phyloP scores from a whole-genome alignment of 2,329 filamentous ascomycete genomes.

The Xylaria polymorpha region DNA sequence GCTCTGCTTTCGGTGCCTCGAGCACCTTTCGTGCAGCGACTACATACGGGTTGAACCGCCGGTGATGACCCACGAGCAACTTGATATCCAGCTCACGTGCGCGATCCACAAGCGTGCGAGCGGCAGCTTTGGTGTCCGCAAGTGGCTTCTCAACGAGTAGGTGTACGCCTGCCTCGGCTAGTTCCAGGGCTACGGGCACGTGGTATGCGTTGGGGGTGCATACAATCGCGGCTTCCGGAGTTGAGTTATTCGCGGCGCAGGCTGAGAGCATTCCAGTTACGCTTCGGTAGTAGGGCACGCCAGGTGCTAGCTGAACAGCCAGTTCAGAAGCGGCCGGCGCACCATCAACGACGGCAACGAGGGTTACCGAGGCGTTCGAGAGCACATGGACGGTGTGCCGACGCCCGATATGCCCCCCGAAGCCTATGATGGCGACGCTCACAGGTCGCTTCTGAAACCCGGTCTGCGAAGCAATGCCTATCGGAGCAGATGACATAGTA shows the following conservation, averaged over 20 bases:
- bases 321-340: slow-evolving; percentile 12
- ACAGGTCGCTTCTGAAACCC: neutral
- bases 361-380: slow-evolving; percentile 1
- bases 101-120: slow-evolving; percentile 15
- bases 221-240: slow-evolving; percentile 16
- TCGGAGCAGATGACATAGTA: neutral
- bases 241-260: neutral
- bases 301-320: slow-evolving; percentile 17
- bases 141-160: slow-evolving; percentile 23
- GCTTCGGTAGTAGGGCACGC: slow-evolving; percentile 19
- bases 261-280: slow-evolving; percentile 20
- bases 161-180: slow-evolving; percentile 19
- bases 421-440: slow-evolving; percentile 21
- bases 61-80: slow-evolving; percentile 21
- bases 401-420: slow-evolving; percentile 18
- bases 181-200: slow-evolving; percentile 18
- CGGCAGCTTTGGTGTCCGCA: slow-evolving; percentile 14
- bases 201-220: slow-evolving; percentile 24
- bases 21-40: slow-evolving; percentile 17
- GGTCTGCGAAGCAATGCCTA: neutral
- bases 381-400: slow-evolving; percentile 19
- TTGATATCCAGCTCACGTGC: slow-evolving; percentile 7
- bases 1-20: neutral
- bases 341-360: slow-evolving; percentile 21
- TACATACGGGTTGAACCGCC: slow-evolving; percentile 20